A percentile compares a stretch with the other conserved stretches of the same genome.
Conservation (phyloP, 1,139 yeast genomes). For the Yamadazyma triangularis region DNA sequence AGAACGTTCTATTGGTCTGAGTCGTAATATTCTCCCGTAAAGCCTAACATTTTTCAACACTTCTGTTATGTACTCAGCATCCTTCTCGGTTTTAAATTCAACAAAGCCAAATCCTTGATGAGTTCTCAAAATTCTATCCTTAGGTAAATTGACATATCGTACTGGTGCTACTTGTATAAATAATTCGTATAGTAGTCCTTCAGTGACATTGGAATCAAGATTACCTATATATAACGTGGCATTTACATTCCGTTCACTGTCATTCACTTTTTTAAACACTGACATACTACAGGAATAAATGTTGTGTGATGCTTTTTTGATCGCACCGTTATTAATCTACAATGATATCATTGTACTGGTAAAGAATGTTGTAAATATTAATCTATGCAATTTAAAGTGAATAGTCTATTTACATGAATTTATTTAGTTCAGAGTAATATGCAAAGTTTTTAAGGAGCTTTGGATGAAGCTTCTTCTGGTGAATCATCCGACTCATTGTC, state of each 20-base stretch:
- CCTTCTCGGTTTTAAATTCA: slow-evolving; percentile 57
- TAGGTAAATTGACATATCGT: slow-evolving; percentile 66
- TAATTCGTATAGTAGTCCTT: slow-evolving; percentile 68
- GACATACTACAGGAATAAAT: too few species aligned
- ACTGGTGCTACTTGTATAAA: slow-evolving; percentile 86
- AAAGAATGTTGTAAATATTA: neutral
- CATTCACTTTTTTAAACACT: slow-evolving; percentile 30
- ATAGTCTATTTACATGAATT: neutral
- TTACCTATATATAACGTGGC: slow-evolving; percentile 82
- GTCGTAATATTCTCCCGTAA: slow-evolving; percentile 59
- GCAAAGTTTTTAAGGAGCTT: slow-evolving; percentile 6
- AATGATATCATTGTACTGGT: too few species aligned
- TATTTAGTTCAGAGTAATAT: neutral
- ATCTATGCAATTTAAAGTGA: neutral
- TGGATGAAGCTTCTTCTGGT: slow-evolving; percentile 16
- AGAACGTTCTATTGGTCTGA: slow-evolving; percentile 19
- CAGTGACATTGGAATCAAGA: slow-evolving; percentile 69
- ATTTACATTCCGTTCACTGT: slow-evolving; percentile 52
- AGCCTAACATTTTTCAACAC: slow-evolving; percentile 60
- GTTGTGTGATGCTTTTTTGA: too few species aligned
- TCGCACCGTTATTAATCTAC: too few species aligned
- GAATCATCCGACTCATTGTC: slow-evolving; percentile 7
- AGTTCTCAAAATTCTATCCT: slow-evolving; percentile 63
- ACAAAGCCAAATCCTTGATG: slow-evolving; percentile 91
- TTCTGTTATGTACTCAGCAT: slow-evolving; percentile 67